Percentiles rank a stretch among this genome's conserved stretches.
Conservation (phyloP, 2,329 filamentous ascomycete species). For the Trichoderma guizhouense region DNA sequence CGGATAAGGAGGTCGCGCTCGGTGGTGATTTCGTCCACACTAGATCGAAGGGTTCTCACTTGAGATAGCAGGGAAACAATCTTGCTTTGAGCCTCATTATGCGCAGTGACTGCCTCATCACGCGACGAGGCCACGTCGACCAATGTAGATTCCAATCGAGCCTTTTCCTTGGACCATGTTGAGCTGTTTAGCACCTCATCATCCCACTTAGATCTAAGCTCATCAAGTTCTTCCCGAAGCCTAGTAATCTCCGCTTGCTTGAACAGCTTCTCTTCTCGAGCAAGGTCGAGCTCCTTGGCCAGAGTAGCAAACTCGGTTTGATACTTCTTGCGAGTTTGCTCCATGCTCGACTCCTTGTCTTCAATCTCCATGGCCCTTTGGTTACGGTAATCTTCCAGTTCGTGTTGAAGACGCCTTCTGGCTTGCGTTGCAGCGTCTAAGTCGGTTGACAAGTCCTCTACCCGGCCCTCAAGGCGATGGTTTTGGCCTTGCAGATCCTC, state of each 20-base stretch:
- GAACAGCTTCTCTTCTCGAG: slow-evolving; percentile 82
- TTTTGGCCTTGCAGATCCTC: slow-evolving; percentile 89
- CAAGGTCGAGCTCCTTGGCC: slow-evolving; percentile 88
- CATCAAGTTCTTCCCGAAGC: slow-evolving; percentile 92
- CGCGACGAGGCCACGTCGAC: slow-evolving; percentile 86
- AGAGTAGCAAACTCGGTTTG: slow-evolving; percentile 86
- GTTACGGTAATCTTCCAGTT: slow-evolving; percentile 94
- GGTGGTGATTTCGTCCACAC: slow-evolving; percentile 78
- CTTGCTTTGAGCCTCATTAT: slow-evolving; percentile 93
- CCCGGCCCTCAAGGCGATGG: slow-evolving; percentile 82
- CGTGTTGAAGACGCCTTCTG: slow-evolving; percentile 92
- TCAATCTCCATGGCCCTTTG: slow-evolving; percentile 95
- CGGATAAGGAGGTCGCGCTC: slow-evolving; percentile 82
- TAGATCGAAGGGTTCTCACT: slow-evolving; percentile 76
- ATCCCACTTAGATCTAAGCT: slow-evolving; percentile 94
- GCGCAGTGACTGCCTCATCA: slow-evolving; percentile 87
- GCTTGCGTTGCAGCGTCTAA: slow-evolving; percentile 80
- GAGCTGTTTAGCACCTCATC: slow-evolving; percentile 96
- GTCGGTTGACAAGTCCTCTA: slow-evolving; percentile 90
- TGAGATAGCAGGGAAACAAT: slow-evolving; percentile 88
- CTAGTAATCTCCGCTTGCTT: slow-evolving; percentile 83
- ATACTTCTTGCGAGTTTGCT: slow-evolving; percentile 97
- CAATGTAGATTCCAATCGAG: slow-evolving; percentile 82
- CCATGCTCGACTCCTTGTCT: slow-evolving; percentile 92
- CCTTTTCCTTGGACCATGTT: slow-evolving; percentile 97